Evolutionary conservation across 2,329 filamentous ascomycete genomes (phyloP), one percentile per base, ranked within the genome.

Genomic region (Colletotrichum limetticola): DNA sequence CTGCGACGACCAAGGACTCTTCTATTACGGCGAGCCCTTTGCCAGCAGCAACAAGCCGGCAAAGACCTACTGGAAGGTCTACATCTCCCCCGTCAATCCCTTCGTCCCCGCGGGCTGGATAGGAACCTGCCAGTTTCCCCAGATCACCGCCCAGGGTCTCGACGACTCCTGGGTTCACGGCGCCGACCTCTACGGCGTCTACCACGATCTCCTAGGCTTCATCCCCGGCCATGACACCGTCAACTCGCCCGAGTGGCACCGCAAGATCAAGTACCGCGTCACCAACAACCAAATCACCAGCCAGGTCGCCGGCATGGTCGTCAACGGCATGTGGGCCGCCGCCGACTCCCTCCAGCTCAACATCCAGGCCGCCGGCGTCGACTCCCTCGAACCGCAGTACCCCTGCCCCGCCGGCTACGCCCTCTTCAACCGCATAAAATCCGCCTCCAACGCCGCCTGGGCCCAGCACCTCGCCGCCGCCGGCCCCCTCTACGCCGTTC

Each of bases 271-370:
- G 61, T 96, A 92, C 81, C 88, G 94, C 66, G 93, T 96, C 12
- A 95, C 94, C 0, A 94, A 94, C 80, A 97, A 97, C 81, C 86
- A 91, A 63, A 96, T 97, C 78, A 97, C 94, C 2, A 93, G 90
- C 77, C 93, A 97, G 81, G 94, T 96, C 19, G 93, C 92, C 12
- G 89, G 92, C 68, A 94, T 94, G 89, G 81, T 96, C 7, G 87
- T 95, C 67, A 85, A 88, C 68, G 94, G 92, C 70, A 94, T 95
- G 91, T 93, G 90, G 82, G 83, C 83, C 0, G 81, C 82, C 0
- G 79, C 82, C 0, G 80, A 80, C 0, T 77, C 84, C 1, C 78
- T 85, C 1, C 87, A 88, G 1, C 78, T 92, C 0, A 76, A 0
- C 35, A 72, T 73, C 37, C 78, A 85, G 79, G 86, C 91, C 3